Evolutionary conservation across 2,329 filamentous ascomycete species (phyloP), one percentile per base, ranked within the genome.

Genomic region (Ophiognomonia clavigignenti-juglandacearum): DNA sequence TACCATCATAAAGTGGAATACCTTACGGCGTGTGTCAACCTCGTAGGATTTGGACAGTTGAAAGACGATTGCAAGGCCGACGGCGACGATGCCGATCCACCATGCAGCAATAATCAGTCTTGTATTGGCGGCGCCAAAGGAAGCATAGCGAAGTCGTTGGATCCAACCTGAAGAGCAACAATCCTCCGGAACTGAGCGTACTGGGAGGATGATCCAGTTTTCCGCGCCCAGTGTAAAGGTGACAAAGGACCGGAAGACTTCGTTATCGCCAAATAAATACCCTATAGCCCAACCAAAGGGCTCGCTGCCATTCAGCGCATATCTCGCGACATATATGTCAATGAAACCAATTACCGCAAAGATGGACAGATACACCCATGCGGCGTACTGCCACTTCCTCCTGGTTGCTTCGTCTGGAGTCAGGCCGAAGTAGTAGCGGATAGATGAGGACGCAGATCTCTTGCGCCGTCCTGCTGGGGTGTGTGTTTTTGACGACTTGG

Each of bases 1-100:
- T 7, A 97, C 92, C 86, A 97, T 97, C 77, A 92, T 96, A 56
- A 95, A 95, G 65, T 98, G 93, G 64, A 98, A 98, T 20, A 97
- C 88, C 66, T 98, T 98, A 42, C 93, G 83, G 41, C 93, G 81
- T 1, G 93, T 98, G 67, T 98, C 93, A 39, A 98, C 92, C 66
- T 96, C 91, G 55, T 87, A 91, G 41, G 88, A 72, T 3, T 82
- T 73, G 34, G 85, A 87, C 31, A 95, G 77, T 35, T 76, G 80
- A 43, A 93, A 80, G 7, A 96, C 88, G 4, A 87, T 73, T 9
- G 82, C 68, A 29, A 97, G 74, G 1, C 92, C 93, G 1, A 81
- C 61, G 14, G 78, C 62, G 14, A 97, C 76, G 45, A 95, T 80
- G 4, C 66, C 56, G 1, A 83, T 54, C 73, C 85, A 97, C 71